A percentile compares a stretch with the other conserved stretches of the same genome.
phyloP scores from a whole-genome alignment of 1,139 yeast genomes.

The Geotrichum europaeum region DNA sequence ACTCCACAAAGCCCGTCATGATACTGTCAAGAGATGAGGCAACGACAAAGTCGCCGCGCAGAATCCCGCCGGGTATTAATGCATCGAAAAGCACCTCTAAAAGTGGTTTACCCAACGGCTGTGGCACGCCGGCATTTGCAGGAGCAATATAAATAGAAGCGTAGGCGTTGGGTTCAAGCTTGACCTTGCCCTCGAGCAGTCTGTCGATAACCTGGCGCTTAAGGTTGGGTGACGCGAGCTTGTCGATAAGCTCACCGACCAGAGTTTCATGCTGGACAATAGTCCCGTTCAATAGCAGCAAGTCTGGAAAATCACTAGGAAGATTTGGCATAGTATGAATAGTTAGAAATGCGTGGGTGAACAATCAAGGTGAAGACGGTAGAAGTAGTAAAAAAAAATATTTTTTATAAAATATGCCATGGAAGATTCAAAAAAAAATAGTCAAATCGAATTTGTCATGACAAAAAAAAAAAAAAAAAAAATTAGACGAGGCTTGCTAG shows the following conservation, averaged over 20 bases:
- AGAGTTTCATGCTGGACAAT: slow-evolving; percentile 13
- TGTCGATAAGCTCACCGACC: slow-evolving; percentile 12
- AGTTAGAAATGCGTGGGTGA: background rate
- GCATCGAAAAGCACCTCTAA: slow-evolving; percentile 41
- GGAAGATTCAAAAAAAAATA: background rate
- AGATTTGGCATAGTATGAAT: background rate
- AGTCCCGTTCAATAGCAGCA: slow-evolving; percentile 6
- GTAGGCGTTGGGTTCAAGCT: slow-evolving; percentile 42
- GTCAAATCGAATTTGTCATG: background rate
- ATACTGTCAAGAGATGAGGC: slow-evolving; percentile 48
- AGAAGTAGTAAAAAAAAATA: background rate
- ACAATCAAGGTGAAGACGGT: background rate
- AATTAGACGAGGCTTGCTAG: background rate
- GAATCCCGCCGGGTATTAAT: slow-evolving; percentile 44
- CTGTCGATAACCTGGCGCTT: slow-evolving; percentile 68
- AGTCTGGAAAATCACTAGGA: background rate
- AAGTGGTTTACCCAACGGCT: slow-evolving; percentile 41
- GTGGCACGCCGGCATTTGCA: slow-evolving; percentile 33
- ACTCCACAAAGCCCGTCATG: slow-evolving; percentile 55
- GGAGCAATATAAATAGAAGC: slow-evolving; percentile 56
- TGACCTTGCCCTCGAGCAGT: slow-evolving; percentile 53
- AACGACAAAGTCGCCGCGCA: slow-evolving; percentile 48
- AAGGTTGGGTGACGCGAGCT: slow-evolving; percentile 6
- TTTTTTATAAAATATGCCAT: background rate
- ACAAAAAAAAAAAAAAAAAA: background rate